Conservation (phyloP, 2,329 filamentous ascomycete genomes). For the Orbilia ellipsospora region DNA sequence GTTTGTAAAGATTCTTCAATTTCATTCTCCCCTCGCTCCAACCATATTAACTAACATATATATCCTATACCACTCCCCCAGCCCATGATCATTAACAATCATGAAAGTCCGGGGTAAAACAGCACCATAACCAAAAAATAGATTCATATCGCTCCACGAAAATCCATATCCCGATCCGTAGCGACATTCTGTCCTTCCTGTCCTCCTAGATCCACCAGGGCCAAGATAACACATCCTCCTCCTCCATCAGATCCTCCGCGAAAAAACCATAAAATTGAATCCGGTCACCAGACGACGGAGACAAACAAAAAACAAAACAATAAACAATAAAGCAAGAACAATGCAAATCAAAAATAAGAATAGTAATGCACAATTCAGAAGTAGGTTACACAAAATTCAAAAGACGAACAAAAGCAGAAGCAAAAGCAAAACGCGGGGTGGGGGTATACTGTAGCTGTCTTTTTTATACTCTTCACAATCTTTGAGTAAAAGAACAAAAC, state of each 20-base stretch:
- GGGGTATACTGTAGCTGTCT: slow-evolving; percentile 38
- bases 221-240: slow-evolving; percentile 1
- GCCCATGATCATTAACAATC: too few species aligned
- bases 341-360: slow-evolving; percentile 23
- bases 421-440: slow-evolving; percentile 34
- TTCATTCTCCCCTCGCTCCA: too few species aligned
- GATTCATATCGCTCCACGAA: background rate
- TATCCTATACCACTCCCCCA: too few species aligned
- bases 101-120: too few species aligned
- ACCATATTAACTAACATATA: too few species aligned
- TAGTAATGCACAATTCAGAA: slow-evolving; percentile 44
- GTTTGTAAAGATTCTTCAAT: too few species aligned
- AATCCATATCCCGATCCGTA: background rate
- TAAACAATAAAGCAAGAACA: slow-evolving; percentile 17
- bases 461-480: slow-evolving; percentile 47
- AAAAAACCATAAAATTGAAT: slow-evolving; percentile 11
- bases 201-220: slow-evolving; percentile 25
- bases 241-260: too few species aligned
- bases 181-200: background rate
- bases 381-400: background rate
- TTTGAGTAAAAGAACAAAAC: slow-evolving; percentile 8
- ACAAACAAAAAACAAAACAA: slow-evolving; percentile 9
- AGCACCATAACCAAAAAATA: background rate
- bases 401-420: slow-evolving; percentile 2
- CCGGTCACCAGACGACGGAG: slow-evolving; percentile 51